Base-by-base conservation (phyloP, 495 filamentous ascomycete genomes). In the Margaritispora aquatica region DNA sequence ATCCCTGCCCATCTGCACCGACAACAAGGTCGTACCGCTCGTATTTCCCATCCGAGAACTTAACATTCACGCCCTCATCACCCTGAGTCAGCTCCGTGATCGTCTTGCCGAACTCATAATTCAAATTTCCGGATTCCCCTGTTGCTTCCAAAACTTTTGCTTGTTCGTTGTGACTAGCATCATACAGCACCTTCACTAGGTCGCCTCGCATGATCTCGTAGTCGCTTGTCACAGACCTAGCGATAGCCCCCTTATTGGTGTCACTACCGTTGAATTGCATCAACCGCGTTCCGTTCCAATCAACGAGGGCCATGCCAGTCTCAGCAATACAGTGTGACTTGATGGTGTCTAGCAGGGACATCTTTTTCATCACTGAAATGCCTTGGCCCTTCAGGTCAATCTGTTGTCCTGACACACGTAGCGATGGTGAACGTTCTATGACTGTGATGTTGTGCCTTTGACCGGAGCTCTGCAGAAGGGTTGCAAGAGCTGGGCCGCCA, bases 201-300 rank as follows among this genome's bases (percentile, higher is more conserved):
- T 83, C 74, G 2, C 77, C 81, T 8, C 83, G 69, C 63, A 82
- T 72, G 44, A 85, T 79, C 68, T 84, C 83, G 57, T 70, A 84
- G 64, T 84, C 81, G 7, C 74, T 77, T 3, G 76, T 71, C 1
- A 80, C 66, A 41, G 73, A 70, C n/a, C n/a, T n/a, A n/a, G n/a
- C n/a, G 51, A 70, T 62, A 24, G 2, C 15, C 29, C 29, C 29
- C 5, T 73, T 76, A 17, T 73, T 70, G 23, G 60, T 62, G 5
- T 34, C 13, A 47, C 66, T 68, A 19, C 76, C 68, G 20, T 38
- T 71, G 29, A 82, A 70, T 50, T 61, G 74, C 9, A 67, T 79
- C 52, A 64, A 68, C 1, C 60, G 57, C 31, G 61, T 63, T 27
- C 75, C 77, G 4, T 71, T 44, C 1, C 58, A 51, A 54, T 74